These are phyloP conservation scores for Sphagnurus paluster DNA, from an alignment of 1,284 basidiomycete species.

Conservation along the genomic window DNA sequence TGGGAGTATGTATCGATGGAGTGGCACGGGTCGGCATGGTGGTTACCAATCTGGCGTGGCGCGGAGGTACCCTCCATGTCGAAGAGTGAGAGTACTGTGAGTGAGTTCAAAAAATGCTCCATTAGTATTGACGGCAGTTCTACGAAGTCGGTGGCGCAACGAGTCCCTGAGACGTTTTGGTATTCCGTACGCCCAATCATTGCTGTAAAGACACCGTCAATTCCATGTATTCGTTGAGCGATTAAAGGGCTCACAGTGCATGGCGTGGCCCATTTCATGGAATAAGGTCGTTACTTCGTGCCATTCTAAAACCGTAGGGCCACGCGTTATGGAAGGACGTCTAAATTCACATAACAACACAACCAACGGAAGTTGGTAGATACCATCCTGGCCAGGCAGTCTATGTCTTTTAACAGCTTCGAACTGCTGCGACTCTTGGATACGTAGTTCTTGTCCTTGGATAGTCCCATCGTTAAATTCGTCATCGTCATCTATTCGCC, in stretches of 20 bases:
- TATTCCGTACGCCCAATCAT: slow-evolving; percentile 99
- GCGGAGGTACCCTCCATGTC: slow-evolving; percentile 46
- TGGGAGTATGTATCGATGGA: slow-evolving; percentile 89
- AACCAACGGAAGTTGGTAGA: slow-evolving; percentile 89
- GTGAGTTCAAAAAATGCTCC: slow-evolving; percentile 94
- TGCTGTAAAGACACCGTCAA: slow-evolving; percentile 47
- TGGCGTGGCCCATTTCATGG: slow-evolving; percentile 99
- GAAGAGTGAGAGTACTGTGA: slow-evolving; percentile 82
- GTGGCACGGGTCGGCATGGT: slow-evolving; percentile 70
- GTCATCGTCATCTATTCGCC: slow-evolving; percentile 91
- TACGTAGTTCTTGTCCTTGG: slow-evolving; percentile 38
- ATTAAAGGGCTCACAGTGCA: slow-evolving; percentile 80
- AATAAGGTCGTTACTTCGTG: slow-evolving; percentile 94
- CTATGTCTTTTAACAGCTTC: slow-evolving; percentile 58
- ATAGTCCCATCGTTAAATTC: slow-evolving; percentile 58
- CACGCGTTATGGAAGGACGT: slow-evolving; percentile 58
- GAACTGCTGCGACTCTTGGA: slow-evolving; percentile 54
- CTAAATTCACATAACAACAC: slow-evolving; percentile 91
- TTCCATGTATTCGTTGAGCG: slow-evolving; percentile 1
- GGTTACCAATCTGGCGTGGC: slow-evolving; percentile 48
- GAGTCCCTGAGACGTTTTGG: slow-evolving; percentile 96
- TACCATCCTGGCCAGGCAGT: slow-evolving; percentile 61
- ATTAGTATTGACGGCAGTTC: slow-evolving; percentile 98
- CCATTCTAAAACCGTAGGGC: slow-evolving; percentile 84
- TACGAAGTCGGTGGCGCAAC: slow-evolving; percentile 99